Percentiles rank a stretch among this genome's conserved stretches.
phyloP scores from a whole-genome alignment of 305 asterid genomes.

The Solanum hybrid region DNA sequence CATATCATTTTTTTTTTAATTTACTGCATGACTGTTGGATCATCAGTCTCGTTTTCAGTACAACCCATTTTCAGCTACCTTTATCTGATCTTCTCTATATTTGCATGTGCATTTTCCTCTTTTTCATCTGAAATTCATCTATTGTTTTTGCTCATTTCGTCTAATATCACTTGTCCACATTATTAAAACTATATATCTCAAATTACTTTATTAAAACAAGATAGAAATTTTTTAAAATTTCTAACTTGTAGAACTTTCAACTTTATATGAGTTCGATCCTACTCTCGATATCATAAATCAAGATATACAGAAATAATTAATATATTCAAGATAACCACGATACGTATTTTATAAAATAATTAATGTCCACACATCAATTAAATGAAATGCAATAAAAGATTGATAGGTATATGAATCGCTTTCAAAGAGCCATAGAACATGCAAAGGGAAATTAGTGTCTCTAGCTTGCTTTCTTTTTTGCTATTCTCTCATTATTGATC shows the following conservation, averaged over 20 bases:
- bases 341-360: background rate
- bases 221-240: background rate
- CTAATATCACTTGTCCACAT: background rate
- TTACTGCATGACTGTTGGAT: background rate
- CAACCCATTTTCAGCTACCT: background rate
- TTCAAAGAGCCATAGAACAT: constrained; percentile 31
- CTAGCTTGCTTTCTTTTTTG: background rate
- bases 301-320: background rate
- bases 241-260: background rate
- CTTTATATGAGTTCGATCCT: background rate
- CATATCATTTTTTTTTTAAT: background rate
- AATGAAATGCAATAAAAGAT: background rate
- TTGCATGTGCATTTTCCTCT: background rate
- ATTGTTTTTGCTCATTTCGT: accelerated
- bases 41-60: background rate
- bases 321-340: background rate
- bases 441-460: constrained; percentile 1
- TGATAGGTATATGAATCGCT: background rate
- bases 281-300: background rate
- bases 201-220: background rate
- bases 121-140: background rate
- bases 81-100: background rate
- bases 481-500: background rate
- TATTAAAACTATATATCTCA: background rate
- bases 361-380: background rate